These are phyloP conservation scores for Blastobotrys petasosporus DNA, from an alignment of 1,139 yeast species.

Conservation along the genomic window DNA sequence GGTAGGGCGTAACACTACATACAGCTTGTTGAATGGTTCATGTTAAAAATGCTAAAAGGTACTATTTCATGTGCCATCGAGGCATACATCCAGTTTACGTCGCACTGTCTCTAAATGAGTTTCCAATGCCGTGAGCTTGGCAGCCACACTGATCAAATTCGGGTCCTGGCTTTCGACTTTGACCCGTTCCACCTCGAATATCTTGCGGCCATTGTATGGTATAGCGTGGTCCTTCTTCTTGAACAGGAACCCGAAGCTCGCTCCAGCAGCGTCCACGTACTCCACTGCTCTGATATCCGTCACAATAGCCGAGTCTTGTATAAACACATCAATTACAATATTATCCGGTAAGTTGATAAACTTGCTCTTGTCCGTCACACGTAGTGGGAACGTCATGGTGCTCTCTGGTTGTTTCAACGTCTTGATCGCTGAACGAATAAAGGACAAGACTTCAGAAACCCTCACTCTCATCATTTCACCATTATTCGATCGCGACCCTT, in stretches of 20 bases:
- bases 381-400: constrained; percentile 19
- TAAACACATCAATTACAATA: constrained; percentile 25
- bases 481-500: not conserved
- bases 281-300: constrained; percentile 27
- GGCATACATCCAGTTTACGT: constrained; percentile 21
- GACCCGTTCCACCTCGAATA: constrained; percentile 39
- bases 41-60: too few relatives aligned
- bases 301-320: constrained; percentile 25
- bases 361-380: constrained; percentile 15
- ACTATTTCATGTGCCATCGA: not conserved
- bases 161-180: constrained; percentile 44
- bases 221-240: constrained; percentile 21
- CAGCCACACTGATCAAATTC: constrained; percentile 38
- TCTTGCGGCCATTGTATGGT: constrained; percentile 35
- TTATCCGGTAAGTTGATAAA: constrained; percentile 17
- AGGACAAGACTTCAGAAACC: constrained; percentile 14
- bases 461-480: constrained; percentile 13
- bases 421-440: constrained; percentile 21
- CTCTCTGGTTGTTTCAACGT: constrained; percentile 21
- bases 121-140: constrained; percentile 34
- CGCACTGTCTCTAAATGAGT: constrained; percentile 22
- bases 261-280: constrained; percentile 7
- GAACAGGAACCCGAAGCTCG: constrained; percentile 9
- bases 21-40: too few relatives aligned
- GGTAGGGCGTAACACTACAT: not conserved